A percentile compares a stretch with the other conserved stretches of the same genome.
Evolutionary conservation across 345 rosid species (phyloP).

Genomic region (Aquilaria malaccensis): DNA sequence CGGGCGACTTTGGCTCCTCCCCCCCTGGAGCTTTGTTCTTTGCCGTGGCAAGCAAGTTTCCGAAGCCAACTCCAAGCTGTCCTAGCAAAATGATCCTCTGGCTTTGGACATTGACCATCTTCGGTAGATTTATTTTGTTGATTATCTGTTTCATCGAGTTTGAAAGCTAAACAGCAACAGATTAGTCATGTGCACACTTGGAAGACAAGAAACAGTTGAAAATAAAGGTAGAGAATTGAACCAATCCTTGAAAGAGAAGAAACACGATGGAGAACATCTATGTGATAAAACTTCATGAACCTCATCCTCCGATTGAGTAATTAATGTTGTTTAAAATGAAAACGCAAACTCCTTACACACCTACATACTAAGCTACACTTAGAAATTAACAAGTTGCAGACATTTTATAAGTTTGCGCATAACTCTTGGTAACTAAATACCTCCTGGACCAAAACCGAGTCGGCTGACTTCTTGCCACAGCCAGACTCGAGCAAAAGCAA

Average conservation of each 20-base stretch:
- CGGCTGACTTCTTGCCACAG: slow-evolving; percentile 27
- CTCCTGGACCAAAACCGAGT: slow-evolving; percentile 28
- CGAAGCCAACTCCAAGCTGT: slow-evolving; percentile 58
- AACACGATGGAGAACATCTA: too few relatives aligned
- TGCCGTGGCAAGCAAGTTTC: slow-evolving; percentile 48
- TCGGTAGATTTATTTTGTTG: slow-evolving; percentile 23
- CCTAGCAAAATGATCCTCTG: slow-evolving; percentile 30
- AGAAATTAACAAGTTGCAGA: too few relatives aligned
- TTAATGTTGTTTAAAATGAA: not conserved
- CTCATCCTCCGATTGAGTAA: not conserved
- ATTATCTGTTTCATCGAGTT: slow-evolving; percentile 16
- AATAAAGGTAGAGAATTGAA: not conserved
- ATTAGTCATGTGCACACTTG: not conserved
- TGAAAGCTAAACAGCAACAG: not conserved
- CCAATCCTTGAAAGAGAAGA: too few relatives aligned
- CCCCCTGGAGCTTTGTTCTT: slow-evolving; percentile 56
- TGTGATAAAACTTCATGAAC: too few relatives aligned
- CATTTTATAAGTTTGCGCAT: slow-evolving; percentile 12
- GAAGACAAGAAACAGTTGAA: not conserved
- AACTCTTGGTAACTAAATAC: slow-evolving; percentile 22
- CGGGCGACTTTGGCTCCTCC: slow-evolving; percentile 45
- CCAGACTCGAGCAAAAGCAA: slow-evolving; percentile 40
- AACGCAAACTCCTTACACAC: too few relatives aligned
- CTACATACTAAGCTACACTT: too few relatives aligned
- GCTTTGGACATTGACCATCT: slow-evolving; percentile 17